Base-by-base conservation (phyloP, 306 rosid genomes). In the Vigna reflexopilosa region DNA sequence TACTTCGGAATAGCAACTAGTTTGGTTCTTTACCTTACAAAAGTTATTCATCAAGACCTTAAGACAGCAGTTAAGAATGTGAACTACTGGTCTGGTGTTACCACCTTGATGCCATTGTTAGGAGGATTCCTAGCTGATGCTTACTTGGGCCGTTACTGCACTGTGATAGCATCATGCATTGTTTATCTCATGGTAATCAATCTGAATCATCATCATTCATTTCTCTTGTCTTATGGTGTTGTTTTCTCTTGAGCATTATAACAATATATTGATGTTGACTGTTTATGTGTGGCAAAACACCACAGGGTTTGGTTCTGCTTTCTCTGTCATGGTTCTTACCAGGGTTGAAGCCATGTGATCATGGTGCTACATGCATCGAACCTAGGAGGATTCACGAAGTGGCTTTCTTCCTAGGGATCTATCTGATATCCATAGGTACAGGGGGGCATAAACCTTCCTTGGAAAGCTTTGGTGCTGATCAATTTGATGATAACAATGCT, bases 61-160 rank as follows among this genome's bases (percentile, higher is more conserved):
- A 88, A 92, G 76, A 86, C 88, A 16, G 98, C 98, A 15, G 97
- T 92, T 4, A 92, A 69, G 68, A 92, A 85, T 79, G 98, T 95
- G 24, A 95, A 95, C 76, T 78, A 89, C 19, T 95, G 98, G 98
- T 4, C 93, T 15, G 98, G 98, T n/a, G 97, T 92, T 44, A 95
- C 98, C 67, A 95, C 98, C 51, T 79, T 92, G 83, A 80, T 91
- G 93, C 98, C 98, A 4, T 80, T 95, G 7, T 34, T 92, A 4
- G 98, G 98, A 26, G 98, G 98, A 4, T 92, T 95, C 85, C 50
- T 95, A 12, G 98, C 98, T 40, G 98, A 95, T 86, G 88, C 98
- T 56, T 95, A 87, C 79, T 86, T 92, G 78, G 97, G 98, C 9
- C 92, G 98, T 45, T 95, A 87, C 87, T 76, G 62, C 17, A 88